phyloP scores from a whole-genome alignment of 139 green algal genomes.

The Ettlia oleoabundans region DNA sequence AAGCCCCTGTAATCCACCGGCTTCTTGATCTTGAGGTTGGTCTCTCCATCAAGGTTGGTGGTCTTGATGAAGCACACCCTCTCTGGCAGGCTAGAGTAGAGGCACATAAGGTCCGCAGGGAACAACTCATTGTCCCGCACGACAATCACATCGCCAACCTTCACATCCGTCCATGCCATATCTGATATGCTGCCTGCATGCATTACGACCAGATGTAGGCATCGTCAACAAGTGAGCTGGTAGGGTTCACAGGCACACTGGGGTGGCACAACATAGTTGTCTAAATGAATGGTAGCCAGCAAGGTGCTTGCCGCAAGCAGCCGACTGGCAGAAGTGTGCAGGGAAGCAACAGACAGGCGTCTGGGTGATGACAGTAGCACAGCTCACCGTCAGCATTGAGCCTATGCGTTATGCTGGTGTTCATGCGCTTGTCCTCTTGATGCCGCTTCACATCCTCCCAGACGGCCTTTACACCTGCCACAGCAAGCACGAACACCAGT shows the following conservation, averaged over 20 bases:
- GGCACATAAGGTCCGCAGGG: slow-evolving; percentile 87
- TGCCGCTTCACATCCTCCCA: slow-evolving; percentile 72
- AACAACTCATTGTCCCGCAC: slow-evolving; percentile 79
- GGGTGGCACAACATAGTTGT: no score
- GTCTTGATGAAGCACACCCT: slow-evolving; percentile 78
- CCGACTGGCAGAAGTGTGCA: no score
- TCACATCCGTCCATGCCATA: slow-evolving; percentile 58
- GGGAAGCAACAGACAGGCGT: no score
- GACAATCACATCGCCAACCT: slow-evolving; percentile 84
- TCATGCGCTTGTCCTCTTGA: slow-evolving; percentile 61
- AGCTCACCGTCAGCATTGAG: slow-evolving; percentile 54
- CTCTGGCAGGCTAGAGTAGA: slow-evolving; percentile 59
- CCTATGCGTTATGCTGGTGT: slow-evolving; percentile 63
- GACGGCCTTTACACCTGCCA: slow-evolving; percentile 65
- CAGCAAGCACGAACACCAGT: slow-evolving; percentile 69
- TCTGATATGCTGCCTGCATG: slow-evolving; percentile 50
- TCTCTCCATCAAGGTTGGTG: slow-evolving; percentile 92
- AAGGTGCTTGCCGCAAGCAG: no score
- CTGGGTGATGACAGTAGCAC: background rate
- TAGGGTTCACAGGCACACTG: no score
- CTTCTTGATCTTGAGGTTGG: slow-evolving; percentile 92
- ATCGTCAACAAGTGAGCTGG: no score
- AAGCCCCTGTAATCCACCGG: slow-evolving; percentile 58
- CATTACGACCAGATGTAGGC: no score
- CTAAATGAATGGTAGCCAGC: no score